Evolutionary conservation across 352 stramenopile species (phyloP).

Genomic region (Phytophthora aleatoria): DNA sequence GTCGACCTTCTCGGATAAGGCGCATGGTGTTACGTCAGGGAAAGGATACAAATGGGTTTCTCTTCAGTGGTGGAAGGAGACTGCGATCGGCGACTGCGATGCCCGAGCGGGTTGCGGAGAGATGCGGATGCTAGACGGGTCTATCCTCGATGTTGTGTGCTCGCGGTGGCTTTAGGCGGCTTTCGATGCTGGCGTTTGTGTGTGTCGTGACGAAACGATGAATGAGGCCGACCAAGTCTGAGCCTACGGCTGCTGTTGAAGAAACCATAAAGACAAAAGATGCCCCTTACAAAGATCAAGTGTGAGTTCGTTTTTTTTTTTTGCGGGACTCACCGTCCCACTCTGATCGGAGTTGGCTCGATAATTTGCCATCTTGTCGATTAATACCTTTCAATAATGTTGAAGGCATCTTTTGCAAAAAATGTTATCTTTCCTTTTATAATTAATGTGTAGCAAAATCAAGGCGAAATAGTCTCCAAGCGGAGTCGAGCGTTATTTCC

Average conservation of each 20-base stretch:
- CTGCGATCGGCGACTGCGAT: constrained; percentile 20
- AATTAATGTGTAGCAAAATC: background rate
- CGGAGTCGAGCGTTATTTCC: no score
- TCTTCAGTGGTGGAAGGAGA: background rate
- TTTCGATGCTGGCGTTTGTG: constrained; percentile 7
- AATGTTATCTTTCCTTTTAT: background rate
- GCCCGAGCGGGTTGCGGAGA: constrained; percentile 13
- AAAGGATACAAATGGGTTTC: background rate
- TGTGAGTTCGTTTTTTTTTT: constrained; percentile 14
- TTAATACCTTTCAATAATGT: background rate
- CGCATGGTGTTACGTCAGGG: constrained; percentile 23
- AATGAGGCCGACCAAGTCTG: constrained; percentile 4
- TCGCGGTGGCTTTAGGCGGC: background rate
- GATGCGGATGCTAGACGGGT: constrained; percentile 3
- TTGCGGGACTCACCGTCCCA: constrained; percentile 13
- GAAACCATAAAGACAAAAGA: background rate
- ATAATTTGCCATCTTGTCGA: background rate
- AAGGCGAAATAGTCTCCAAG: background rate
- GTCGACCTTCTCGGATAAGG: constrained; percentile 34
- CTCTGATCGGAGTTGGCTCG: background rate
- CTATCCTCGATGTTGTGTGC: constrained; percentile 8
- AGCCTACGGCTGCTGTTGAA: constrained; percentile 18
- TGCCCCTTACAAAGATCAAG: constrained; percentile 18
- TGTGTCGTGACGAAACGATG: constrained; percentile 9
- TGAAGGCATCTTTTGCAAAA: background rate